Percentiles rank a stretch among this genome's conserved stretches.
Evolutionary conservation across 2,329 filamentous ascomycete species (phyloP).

Genomic region (Colletotrichum plurivorum): DNA sequence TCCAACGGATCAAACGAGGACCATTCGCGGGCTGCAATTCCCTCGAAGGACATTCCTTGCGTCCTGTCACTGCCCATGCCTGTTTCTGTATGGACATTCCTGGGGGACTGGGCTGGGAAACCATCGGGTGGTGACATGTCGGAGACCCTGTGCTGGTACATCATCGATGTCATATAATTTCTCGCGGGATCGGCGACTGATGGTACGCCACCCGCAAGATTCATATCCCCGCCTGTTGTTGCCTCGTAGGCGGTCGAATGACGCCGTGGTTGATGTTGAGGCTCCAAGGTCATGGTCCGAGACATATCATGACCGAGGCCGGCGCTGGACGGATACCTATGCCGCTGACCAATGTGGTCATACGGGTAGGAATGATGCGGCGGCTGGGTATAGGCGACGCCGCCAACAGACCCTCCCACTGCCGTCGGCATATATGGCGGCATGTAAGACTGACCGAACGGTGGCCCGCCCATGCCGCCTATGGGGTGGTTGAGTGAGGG

Average conservation of each 20-base stretch:
- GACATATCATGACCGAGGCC: slow-evolving; percentile 26
- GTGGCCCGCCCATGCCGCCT: slow-evolving; percentile 17
- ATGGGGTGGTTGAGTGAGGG: slow-evolving; percentile 31
- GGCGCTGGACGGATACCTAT: slow-evolving; percentile 26
- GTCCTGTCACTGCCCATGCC: slow-evolving; percentile 23
- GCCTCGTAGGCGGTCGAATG: slow-evolving; percentile 37
- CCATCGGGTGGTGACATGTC: slow-evolving; percentile 33
- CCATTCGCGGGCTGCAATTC: slow-evolving; percentile 27
- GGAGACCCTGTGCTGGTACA: slow-evolving; percentile 33
- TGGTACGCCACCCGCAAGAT: slow-evolving; percentile 27
- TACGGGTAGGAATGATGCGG: slow-evolving; percentile 29
- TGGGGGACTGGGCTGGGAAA: slow-evolving; percentile 26
- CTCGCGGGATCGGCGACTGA: slow-evolving; percentile 23
- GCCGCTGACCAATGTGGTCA: slow-evolving; percentile 18
- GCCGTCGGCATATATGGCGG: slow-evolving; percentile 16
- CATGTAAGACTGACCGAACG: slow-evolving; percentile 31
- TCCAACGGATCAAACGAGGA: slow-evolving; percentile 28
- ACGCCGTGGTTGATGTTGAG: slow-evolving; percentile 33
- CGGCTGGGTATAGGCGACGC: slow-evolving; percentile 22
- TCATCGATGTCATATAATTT: slow-evolving; percentile 32
- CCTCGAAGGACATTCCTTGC: slow-evolving; percentile 25
- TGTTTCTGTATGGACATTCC: slow-evolving; percentile 32
- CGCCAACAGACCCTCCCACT: slow-evolving; percentile 25
- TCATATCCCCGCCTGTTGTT: slow-evolving; percentile 28
- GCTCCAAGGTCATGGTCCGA: slow-evolving; percentile 26